Evolutionary conservation across 208 protist genomes (phyloP), one percentile per base, ranked within the genome.

Genomic region (Wallacemonas collosoma): DNA sequence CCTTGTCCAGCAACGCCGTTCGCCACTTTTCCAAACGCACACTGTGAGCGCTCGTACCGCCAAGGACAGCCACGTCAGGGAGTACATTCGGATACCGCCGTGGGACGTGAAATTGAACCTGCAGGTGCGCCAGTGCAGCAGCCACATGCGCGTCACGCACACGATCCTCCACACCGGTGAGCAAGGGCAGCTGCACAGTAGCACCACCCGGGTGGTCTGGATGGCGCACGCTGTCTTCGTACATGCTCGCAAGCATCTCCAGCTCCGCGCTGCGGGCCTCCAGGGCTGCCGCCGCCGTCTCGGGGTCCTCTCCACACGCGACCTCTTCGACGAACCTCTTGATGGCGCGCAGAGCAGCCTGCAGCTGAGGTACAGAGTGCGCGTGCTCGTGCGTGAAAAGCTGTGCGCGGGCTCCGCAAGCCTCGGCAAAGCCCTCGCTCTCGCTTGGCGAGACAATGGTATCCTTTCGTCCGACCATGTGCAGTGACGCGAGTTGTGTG

Each of bases 381-480:
- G 86, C 89, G 77, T 96, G 92, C 14, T 90, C 89, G 78, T 96
- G 92, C 11, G 79, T 62, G 43, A 91, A 60, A 17, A 88, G n/a
- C 38, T 80, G 77, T 15, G 85, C 82, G 38, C 26, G 45, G 12
- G 80, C 53, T 50, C 81, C 81, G 66, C 88, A 93, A 6, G 78
- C 86, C 68, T 76, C 60, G 35, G 83, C 82, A 64, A 96, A 90
- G n/a, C 71, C 72, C 1, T 57, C 51, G 55, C 86, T 93, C 70
- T 91, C 89, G 48, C 58, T 78, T 7, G 88, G 76, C 0, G 73
- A 38, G n/a, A 96, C 91, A 53, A 96, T 84, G 35, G 61, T 45
- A 47, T 96, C 92, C 65, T 88, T 87, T 53, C 70, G 78, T 7
- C 92, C 92, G 14, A 96, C 73, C 48, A 96, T 82, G 77, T 96